phyloP scores from a whole-genome alignment of 768 basidiomycete species.

The Obba rivulosa region DNA sequence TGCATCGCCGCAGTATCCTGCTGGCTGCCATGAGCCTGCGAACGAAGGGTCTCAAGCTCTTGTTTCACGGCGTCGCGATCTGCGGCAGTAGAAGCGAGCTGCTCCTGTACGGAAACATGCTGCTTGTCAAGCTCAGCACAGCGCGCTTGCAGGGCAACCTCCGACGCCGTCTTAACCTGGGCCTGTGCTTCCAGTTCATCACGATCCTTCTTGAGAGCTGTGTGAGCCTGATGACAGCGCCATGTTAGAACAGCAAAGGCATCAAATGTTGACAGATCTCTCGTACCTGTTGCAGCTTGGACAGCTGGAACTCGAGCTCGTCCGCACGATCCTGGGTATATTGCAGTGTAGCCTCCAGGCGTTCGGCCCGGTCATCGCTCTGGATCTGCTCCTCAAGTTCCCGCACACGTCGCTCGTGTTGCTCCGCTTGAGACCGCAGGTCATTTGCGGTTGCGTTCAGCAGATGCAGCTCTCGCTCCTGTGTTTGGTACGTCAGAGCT shows the following conservation, averaged over 20 bases:
- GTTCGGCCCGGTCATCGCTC: conserved; percentile 76
- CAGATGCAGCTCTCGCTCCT: conserved; percentile 76
- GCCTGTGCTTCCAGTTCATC: conserved; percentile 50
- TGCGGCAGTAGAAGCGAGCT: conserved; percentile 38
- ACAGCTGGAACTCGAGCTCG: conserved; percentile 77
- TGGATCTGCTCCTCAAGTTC: conserved; percentile 81
- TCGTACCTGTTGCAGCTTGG: conserved; percentile 70
- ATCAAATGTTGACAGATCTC: not conserved
- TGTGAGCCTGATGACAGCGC: conserved; percentile 40
- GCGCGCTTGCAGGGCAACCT: conserved; percentile 42
- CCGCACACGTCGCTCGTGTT: conserved; percentile 51
- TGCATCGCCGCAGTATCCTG: conserved; percentile 47
- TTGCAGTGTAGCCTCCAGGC: conserved; percentile 64
- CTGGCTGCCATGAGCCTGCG: conserved; percentile 41
- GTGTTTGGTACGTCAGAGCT: not conserved
- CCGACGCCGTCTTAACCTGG: conserved; percentile 35
- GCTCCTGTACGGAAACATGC: conserved; percentile 33
- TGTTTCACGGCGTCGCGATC: conserved; percentile 44
- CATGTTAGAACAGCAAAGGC: conserved; percentile 1
- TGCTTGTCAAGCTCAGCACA: conserved; percentile 42
- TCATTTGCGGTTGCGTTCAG: conserved; percentile 50
- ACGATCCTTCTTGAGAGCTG: conserved; percentile 53
- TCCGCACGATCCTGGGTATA: conserved; percentile 79
- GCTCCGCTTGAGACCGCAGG: conserved; percentile 46
- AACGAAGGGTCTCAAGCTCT: conserved; percentile 46